Base-by-base conservation (phyloP, 2,329 filamentous ascomycete species). In the Albifimbria verrucaria region DNA sequence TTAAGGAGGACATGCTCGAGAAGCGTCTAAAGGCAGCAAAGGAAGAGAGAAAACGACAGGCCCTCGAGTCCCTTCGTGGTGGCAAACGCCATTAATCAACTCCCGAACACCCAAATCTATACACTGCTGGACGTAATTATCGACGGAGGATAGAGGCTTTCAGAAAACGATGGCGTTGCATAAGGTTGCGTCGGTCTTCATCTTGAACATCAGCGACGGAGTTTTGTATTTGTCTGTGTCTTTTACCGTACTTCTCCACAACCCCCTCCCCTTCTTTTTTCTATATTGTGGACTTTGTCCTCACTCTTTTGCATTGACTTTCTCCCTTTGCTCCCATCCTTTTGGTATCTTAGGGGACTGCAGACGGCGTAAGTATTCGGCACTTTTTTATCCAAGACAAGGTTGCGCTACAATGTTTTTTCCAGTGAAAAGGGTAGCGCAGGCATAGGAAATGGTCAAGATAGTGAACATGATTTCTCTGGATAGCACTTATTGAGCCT, bases 1-100 rank as follows among this genome's bases (percentile, higher is more conserved):
- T 80, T 18, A 75, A 82, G 59, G 84, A 88, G 54, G 72, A 88
- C 60, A 77, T 76, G 3, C 78, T 88, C 42, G 87, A 88, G 68
- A 80, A 76, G 63, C 73, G 71, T 50, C 77, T 83, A 53, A 88
- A 82, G 70, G 75, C 75, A 2, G 83, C 86, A 63, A 88, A 88
- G 68, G 77, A 83, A 59, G 80, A 81, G 58, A 71, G 73, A 28
- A 80, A 75, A 61, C 74, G 72, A 21, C 66, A 72, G 54, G 70
- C 67, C 3, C 58, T 77, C 4, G 74, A 75, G 39, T 61, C 68
- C 25, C 57, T 69, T 26, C 65, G 70, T 53, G 60, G 61, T 12
- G 61, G 62, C 46, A 64, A 62, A 51, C 65, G 68, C 49, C 62
- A 61, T 54, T 69, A 52, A 56, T 46, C 42, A 22, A n/a, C n/a